Evolutionary conservation across 805 yeast genomes (phyloP), one percentile per base, ranked within the genome.

Genomic region (Saccharomycopsis lassenensis): DNA sequence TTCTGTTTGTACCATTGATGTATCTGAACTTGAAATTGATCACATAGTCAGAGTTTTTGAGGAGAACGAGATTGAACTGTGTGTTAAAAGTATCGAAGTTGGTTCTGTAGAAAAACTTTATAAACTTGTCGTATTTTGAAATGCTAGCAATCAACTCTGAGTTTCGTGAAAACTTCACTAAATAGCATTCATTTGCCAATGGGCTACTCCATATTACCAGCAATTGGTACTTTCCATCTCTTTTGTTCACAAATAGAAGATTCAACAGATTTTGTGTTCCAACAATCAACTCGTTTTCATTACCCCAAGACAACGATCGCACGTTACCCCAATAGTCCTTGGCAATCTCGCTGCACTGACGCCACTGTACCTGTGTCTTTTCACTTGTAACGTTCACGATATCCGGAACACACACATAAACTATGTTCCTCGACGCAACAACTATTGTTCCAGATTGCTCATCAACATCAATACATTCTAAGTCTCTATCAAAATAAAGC

Each of bases 91-190:
- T 66, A 23, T 80, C 85, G 49, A 75, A 82, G 5, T 79, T 69
- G 5, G 74, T 63, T 34, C 95, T 61, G 36, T 75, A 65, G 94
- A 95, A 87, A 2, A 84, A 62, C 50, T 83, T 84, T 20, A 83
- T 74, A 10, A 80, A 59, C 24, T 63, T 62, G 52, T 84, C 94
- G 51, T 67, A 71, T 27, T 59, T 61, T 0, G 81, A 76, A 25
- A 70, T 65, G 33, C 78, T 67, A 6, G 86, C 80, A 15, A 86
- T 71, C 29, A 76, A 62, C 35, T 68, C 67, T 0, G 85, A 71
- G 45, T 81, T 80, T n/a, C 71, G 73, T 0, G 94, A 72, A 17
- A 82, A 68, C 21, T 63, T 60, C 4, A 76, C 68, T 32, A 59
- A 47, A 43, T 67, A 69, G 1, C 78, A 74, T 0, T 87, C 79